A percentile compares a stretch with the other conserved stretches of the same genome.
Conservation (phyloP, 495 filamentous ascomycete species). For the Neurospora cerealis region DNA sequence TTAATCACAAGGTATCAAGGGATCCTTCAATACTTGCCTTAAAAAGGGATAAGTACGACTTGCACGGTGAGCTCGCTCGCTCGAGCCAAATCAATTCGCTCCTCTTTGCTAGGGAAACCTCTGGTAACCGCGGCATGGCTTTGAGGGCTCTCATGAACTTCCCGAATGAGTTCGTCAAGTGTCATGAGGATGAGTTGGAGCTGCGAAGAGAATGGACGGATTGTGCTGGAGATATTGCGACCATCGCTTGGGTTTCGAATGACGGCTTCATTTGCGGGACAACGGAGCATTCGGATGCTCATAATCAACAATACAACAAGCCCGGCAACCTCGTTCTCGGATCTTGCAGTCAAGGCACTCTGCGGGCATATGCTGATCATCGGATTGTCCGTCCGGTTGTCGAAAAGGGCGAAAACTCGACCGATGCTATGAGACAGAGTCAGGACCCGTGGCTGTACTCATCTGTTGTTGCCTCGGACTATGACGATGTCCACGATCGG, state of each 20-base stretch:
- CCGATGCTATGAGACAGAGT: constrained; percentile 47
- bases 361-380: constrained; percentile 64
- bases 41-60: constrained; percentile 15
- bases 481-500: constrained; percentile 43
- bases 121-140: constrained; percentile 19
- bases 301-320: constrained; percentile 79
- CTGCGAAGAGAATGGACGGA: constrained; percentile 40
- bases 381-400: constrained; percentile 46
- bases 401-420: constrained; percentile 41
- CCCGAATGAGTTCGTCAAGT: constrained; percentile 26
- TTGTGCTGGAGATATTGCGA: constrained; percentile 50
- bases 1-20: constrained; percentile 4
- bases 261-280: constrained; percentile 53
- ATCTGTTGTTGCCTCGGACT: constrained; percentile 68
- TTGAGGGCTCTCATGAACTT: constrained; percentile 27
- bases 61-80: constrained; percentile 15
- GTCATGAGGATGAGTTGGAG: constrained; percentile 35
- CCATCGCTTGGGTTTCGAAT: constrained; percentile 45
- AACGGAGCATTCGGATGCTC: constrained; percentile 59
- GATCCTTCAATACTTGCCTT: constrained; percentile 17
- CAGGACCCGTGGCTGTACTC: constrained; percentile 64
- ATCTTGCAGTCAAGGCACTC: constrained; percentile 38
- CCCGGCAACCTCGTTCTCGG: constrained; percentile 69
- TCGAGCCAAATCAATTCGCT: constrained; percentile 21
- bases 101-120: constrained; percentile 31